A percentile compares a stretch with the other conserved stretches of the same genome.
Evolutionary conservation across 768 basidiomycete genomes (phyloP).

Genomic region (Tephrocybe sp.): DNA sequence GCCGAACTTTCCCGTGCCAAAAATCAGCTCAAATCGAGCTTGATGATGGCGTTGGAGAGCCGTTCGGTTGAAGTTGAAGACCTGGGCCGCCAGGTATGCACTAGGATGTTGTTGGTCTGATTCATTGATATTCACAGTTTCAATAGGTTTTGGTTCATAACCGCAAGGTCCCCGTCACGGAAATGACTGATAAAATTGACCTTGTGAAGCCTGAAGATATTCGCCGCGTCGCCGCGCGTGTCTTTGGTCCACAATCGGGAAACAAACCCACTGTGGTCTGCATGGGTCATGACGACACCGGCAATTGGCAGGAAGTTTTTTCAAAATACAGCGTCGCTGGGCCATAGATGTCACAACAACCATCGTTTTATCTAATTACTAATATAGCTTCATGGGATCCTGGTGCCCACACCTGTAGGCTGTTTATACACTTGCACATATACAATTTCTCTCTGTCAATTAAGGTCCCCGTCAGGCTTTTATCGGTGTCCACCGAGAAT

Average conservation of each 20-base stretch:
- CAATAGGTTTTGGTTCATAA: constrained; percentile 79
- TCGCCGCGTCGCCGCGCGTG: constrained; percentile 69
- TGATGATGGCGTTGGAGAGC: constrained; percentile 96
- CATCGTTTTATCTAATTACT: not conserved
- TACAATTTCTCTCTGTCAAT: constrained; percentile 7
- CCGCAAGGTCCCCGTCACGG: constrained; percentile 81
- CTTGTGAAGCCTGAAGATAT: constrained; percentile 69
- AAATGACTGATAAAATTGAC: constrained; percentile 90
- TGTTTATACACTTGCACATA: constrained; percentile 8
- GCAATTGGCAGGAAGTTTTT: constrained; percentile 62
- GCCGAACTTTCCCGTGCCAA: constrained; percentile 83
- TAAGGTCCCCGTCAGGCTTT: constrained; percentile 23
- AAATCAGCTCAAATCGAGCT: constrained; percentile 89
- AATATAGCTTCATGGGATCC: not conserved
- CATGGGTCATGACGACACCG: constrained; percentile 81
- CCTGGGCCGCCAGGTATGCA: constrained; percentile 78
- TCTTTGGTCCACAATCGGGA: constrained; percentile 67
- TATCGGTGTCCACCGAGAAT: constrained; percentile 57
- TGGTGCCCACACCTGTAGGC: not conserved
- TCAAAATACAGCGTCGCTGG: constrained; percentile 64
- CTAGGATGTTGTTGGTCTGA: no score
- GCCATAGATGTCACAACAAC: not conserved
- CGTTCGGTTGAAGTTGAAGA: constrained; percentile 84
- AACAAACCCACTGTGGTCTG: constrained; percentile 77
- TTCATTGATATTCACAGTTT: constrained; percentile 4